These are phyloP conservation scores for Exophiala mesophila DNA, from an alignment of 2,329 filamentous ascomycete genomes.

Conservation along the genomic window DNA sequence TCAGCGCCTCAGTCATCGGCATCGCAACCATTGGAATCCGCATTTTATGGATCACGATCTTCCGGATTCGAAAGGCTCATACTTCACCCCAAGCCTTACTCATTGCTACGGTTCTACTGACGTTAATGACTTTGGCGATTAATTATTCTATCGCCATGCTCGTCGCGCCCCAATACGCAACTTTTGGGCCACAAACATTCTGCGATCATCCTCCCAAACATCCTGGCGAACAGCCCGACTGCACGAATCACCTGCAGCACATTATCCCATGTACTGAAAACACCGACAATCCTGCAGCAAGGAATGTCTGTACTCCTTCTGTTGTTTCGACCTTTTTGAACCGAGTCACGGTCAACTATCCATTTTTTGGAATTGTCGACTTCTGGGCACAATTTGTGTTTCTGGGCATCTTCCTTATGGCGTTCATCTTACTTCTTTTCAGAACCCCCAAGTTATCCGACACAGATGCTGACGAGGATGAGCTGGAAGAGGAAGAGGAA, in stretches of 20 bases:
- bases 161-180: slow-evolving; percentile 91
- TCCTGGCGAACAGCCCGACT: slow-evolving; percentile 67
- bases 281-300: slow-evolving; percentile 64
- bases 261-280: slow-evolving; percentile 79
- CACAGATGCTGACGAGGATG: slow-evolving; percentile 76
- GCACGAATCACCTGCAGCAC: slow-evolving; percentile 63
- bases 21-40: slow-evolving; percentile 85
- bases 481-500: slow-evolving; percentile 84
- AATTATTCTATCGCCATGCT: slow-evolving; percentile 93
- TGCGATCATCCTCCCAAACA: slow-evolving; percentile 67
- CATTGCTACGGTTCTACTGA: slow-evolving; percentile 84
- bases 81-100: slow-evolving; percentile 89
- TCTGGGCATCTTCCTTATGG: slow-evolving; percentile 73
- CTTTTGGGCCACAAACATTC: slow-evolving; percentile 90
- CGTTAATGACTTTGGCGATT: slow-evolving; percentile 80
- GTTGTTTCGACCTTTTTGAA: slow-evolving; percentile 92
- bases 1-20: slow-evolving; percentile 80
- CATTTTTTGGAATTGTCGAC: slow-evolving; percentile 84
- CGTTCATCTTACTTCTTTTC: slow-evolving; percentile 75
- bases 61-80: slow-evolving; percentile 81
- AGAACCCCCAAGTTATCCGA: slow-evolving; percentile 73
- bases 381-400: slow-evolving; percentile 98
- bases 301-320: slow-evolving; percentile 80
- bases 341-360: slow-evolving; percentile 86
- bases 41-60: slow-evolving; percentile 91